Percentiles rank a stretch among this genome's conserved stretches.
These are phyloP conservation scores for Solanum sparsipilum DNA, from an alignment of 257 asterid species.

Conservation along the genomic window DNA sequence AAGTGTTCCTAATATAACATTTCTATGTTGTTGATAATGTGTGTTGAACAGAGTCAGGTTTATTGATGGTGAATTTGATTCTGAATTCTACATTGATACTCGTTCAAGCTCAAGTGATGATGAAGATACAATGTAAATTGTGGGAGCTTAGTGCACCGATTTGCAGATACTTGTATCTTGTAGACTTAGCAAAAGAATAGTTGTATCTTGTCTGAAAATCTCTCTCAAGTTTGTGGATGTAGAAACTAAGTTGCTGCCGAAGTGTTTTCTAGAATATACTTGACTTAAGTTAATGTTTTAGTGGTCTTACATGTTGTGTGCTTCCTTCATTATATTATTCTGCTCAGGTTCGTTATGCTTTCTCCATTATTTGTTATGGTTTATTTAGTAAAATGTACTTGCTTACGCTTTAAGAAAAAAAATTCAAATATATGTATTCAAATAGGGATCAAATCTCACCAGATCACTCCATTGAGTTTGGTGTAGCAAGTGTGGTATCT, in stretches of 20 bases:
- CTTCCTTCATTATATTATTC: no score
- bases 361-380: neutral
- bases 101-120: constrained; percentile 36
- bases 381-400: neutral
- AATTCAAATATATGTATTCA: neutral
- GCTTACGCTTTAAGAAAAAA: neutral
- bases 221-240: neutral
- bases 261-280: neutral
- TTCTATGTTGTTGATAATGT: neutral
- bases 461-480: no score
- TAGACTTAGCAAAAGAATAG: neutral
- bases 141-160: no score
- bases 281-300: neutral
- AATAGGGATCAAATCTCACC: neutral
- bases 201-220: neutral
- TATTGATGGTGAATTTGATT: constrained; percentile 34
- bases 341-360: neutral
- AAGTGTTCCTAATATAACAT: neutral
- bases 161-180: neutral
- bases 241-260: neutral
- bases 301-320: neutral
- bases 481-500: no score
- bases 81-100: constrained; percentile 49
- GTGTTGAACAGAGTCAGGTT: constrained; percentile 40
- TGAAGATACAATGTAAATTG: constrained; percentile 13